Conservation (phyloP, 495 filamentous ascomycete species). For the Aspergillus nidulans region DNA sequence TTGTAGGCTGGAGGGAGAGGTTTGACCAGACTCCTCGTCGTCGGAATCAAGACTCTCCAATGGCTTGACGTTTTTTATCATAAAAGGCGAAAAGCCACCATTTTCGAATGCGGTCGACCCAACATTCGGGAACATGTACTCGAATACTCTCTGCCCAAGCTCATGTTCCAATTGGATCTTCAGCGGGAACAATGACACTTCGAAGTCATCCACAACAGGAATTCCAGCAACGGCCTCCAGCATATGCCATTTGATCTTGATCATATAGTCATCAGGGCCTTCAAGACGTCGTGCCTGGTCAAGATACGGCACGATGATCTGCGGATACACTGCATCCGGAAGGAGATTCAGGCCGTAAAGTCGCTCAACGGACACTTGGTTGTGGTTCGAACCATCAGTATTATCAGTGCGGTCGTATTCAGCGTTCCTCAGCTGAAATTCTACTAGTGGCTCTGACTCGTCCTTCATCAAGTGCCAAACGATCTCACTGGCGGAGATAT, state of each 20-base stretch:
- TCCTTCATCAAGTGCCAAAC: conserved; percentile 94
- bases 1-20: conserved; percentile 23
- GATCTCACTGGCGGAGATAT: conserved; percentile 84
- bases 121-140: conserved; percentile 92
- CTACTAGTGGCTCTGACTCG: conserved; percentile 79
- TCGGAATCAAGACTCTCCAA: conserved; percentile 54
- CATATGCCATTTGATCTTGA: conserved; percentile 94
- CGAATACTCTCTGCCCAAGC: conserved; percentile 88
- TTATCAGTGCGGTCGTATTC: conserved; percentile 94
- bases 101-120: conserved; percentile 56
- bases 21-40: conserved; percentile 31
- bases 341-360: conserved; percentile 85
- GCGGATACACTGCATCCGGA: conserved; percentile 85
- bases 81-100: conserved; percentile 72
- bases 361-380: conserved; percentile 77
- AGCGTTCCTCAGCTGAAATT: conserved; percentile 86
- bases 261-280: conserved; percentile 63
- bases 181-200: conserved; percentile 88
- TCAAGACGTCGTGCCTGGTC: conserved; percentile 56
- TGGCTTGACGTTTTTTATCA: conserved; percentile 71
- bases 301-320: conserved; percentile 87
- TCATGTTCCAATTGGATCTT: conserved; percentile 93
- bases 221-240: conserved; percentile 97
- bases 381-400: conserved; percentile 92
- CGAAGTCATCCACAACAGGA: conserved; percentile 94